These are phyloP conservation scores for Alternaria hordeiaustralica DNA, from an alignment of 2,329 filamentous ascomycete species.

Conservation along the genomic window DNA sequence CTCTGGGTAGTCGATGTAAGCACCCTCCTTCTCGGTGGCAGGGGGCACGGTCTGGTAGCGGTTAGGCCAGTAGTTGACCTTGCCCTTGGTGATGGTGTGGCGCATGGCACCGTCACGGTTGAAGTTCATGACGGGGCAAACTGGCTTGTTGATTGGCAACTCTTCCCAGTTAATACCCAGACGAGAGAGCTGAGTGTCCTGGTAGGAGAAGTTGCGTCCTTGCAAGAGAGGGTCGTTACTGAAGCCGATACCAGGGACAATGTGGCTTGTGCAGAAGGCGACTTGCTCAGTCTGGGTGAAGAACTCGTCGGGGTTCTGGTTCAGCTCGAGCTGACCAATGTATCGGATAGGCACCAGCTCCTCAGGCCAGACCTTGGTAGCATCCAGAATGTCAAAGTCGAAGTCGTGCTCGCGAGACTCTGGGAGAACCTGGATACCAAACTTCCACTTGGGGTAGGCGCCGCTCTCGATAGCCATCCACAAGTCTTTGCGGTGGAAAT, in stretches of 20 bases:
- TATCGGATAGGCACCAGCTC: conserved; percentile 76
- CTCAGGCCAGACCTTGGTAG: conserved; percentile 87
- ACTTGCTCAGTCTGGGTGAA: conserved; percentile 84
- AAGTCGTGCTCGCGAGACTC: conserved; percentile 77
- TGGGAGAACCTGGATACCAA: conserved; percentile 79
- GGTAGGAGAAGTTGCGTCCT: conserved; percentile 73
- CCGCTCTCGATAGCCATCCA: conserved; percentile 75
- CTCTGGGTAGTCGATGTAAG: conserved; percentile 71
- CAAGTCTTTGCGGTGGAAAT: conserved; percentile 82
- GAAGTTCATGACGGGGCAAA: conserved; percentile 77
- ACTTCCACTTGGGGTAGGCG: conserved; percentile 77
- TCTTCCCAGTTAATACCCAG: conserved; percentile 79
- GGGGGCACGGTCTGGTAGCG: conserved; percentile 69
- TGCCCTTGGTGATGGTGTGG: conserved; percentile 75
- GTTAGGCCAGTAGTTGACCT: conserved; percentile 82
- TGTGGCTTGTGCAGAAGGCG: conserved; percentile 80
- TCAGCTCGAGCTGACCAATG: conserved; percentile 80
- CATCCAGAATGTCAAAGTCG: conserved; percentile 84
- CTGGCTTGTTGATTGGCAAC: conserved; percentile 76
- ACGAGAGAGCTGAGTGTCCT: conserved; percentile 72
- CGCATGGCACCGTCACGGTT: conserved; percentile 77
- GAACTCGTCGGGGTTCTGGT: conserved; percentile 80
- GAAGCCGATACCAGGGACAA: conserved; percentile 79
- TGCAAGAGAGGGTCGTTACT: conserved; percentile 77
- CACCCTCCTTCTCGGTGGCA: conserved; percentile 66